Percentiles rank a stretch among this genome's conserved stretches.
Evolutionary conservation across 352 stramenopile species (phyloP).

Genomic region (Phytophthora europaea): DNA sequence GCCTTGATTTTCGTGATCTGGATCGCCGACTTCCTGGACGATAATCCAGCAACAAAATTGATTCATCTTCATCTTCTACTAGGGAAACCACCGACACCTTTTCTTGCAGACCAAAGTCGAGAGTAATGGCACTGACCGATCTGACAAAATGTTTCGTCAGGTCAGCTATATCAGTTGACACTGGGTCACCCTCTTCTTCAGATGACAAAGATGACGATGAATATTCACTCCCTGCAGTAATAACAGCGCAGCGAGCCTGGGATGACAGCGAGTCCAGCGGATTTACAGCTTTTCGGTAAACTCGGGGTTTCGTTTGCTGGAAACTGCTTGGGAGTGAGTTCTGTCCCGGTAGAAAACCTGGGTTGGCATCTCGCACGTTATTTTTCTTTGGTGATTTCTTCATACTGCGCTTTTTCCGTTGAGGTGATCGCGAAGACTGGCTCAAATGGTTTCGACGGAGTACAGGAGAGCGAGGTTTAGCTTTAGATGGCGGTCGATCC

Average conservation of each 20-base stretch:
- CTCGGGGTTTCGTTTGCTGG: slow-evolving; percentile 54
- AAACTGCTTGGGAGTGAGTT: slow-evolving; percentile 76
- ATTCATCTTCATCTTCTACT: slow-evolving; percentile 55
- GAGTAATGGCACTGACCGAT: slow-evolving; percentile 8
- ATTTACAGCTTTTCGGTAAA: slow-evolving; percentile 56
- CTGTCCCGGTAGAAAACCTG: slow-evolving; percentile 40
- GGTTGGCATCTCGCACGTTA: background rate
- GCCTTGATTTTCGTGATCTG: slow-evolving; percentile 6
- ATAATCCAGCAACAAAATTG: slow-evolving; percentile 60
- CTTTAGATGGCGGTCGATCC: slow-evolving; percentile 23
- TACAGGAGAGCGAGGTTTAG: slow-evolving; percentile 11
- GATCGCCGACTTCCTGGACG: slow-evolving; percentile 27
- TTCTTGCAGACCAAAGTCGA: slow-evolving; percentile 39
- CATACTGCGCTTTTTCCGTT: slow-evolving; percentile 16
- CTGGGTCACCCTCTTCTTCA: slow-evolving; percentile 12
- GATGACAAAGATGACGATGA: slow-evolving; percentile 4
- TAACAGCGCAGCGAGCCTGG: slow-evolving; percentile 53
- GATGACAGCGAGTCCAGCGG: slow-evolving; percentile 36
- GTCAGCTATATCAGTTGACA: background rate
- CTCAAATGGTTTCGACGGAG: slow-evolving; percentile 8
- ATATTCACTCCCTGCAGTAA: slow-evolving; percentile 34
- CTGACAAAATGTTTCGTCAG: slow-evolving; percentile 2
- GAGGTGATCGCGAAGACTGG: slow-evolving; percentile 9
- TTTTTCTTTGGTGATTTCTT: slow-evolving; percentile 11
- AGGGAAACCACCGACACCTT: slow-evolving; percentile 62